These are phyloP conservation scores for Amyloporia xantha DNA, from an alignment of 768 basidiomycete genomes.

Conservation along the genomic window DNA sequence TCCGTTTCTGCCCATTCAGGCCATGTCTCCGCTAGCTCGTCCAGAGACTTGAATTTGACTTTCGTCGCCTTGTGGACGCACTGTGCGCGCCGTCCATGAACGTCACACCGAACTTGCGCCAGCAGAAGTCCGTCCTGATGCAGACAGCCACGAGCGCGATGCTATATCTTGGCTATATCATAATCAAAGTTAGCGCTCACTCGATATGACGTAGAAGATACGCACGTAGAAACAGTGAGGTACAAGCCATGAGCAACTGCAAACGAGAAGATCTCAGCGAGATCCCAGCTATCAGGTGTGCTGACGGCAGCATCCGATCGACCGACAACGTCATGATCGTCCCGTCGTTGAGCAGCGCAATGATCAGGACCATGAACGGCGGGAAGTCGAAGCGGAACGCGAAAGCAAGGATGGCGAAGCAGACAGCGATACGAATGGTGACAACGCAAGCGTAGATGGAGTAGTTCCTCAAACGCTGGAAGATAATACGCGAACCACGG, in stretches of 20 bases:
- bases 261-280: too few relatives aligned
- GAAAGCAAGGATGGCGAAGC: too few relatives aligned
- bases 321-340: too few relatives aligned
- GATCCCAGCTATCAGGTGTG: conserved; percentile 92
- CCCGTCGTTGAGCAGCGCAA: conserved; percentile 88
- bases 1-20: conserved; percentile 99
- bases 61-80: conserved; percentile 90
- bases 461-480: conserved; percentile 99
- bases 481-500: conserved; percentile 96
- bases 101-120: too few relatives aligned
- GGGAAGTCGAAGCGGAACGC: too few relatives aligned
- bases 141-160: too few relatives aligned
- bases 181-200: conserved; percentile 9
- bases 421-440: too few relatives aligned
- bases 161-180: conserved; percentile 65
- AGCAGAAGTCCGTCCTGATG: too few relatives aligned
- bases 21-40: conserved; percentile 98
- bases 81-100: conserved; percentile 85
- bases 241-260: conserved; percentile 95
- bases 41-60: conserved; percentile 90
- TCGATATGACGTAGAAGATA: conserved; percentile 13
- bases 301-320: conserved; percentile 99
- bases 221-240: conserved; percentile 86
- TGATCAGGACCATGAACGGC: conserved; percentile 98
- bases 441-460: too few relatives aligned